Evolutionary conservation across 257 asterid genomes (phyloP).

Genomic region (Striga asiatica): DNA sequence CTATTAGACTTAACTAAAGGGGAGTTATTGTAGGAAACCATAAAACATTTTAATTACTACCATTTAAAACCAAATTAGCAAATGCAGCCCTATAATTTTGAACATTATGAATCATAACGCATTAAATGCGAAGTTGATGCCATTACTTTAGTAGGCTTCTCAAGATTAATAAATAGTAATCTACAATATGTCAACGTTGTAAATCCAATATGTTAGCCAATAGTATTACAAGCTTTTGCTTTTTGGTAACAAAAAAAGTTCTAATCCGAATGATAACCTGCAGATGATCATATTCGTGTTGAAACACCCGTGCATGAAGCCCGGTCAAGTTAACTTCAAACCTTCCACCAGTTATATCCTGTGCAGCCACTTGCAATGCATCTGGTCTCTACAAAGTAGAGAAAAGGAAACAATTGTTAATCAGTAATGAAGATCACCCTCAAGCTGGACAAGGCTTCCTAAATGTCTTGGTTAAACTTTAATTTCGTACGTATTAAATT

Average conservation of each 20-base stretch:
- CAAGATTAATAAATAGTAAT: neutral
- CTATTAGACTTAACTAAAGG: no score
- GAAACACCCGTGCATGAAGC: slow-evolving; percentile 85
- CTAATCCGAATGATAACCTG: slow-evolving; percentile 33
- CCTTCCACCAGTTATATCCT: slow-evolving; percentile 56
- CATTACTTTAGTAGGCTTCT: neutral
- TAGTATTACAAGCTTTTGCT: neutral
- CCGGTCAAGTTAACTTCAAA: slow-evolving; percentile 58
- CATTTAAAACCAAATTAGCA: no score
- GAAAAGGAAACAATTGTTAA: neutral
- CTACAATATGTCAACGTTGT: neutral
- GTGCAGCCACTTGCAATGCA: slow-evolving; percentile 68
- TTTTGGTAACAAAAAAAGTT: neutral
- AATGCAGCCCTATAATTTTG: no score
- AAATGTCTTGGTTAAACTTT: neutral
- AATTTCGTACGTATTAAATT: no score
- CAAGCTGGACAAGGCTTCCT: neutral
- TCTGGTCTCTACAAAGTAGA: slow-evolving; percentile 69
- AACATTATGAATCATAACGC: neutral
- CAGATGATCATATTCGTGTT: slow-evolving; percentile 90
- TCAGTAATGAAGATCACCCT: neutral
- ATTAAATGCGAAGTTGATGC: neutral
- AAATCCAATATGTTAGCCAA: neutral
- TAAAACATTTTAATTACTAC: no score
- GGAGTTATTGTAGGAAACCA: no score